These are phyloP conservation scores for Atkinsonella hypoxylon DNA, from an alignment of 2,329 filamentous ascomycete genomes.

Conservation along the genomic window DNA sequence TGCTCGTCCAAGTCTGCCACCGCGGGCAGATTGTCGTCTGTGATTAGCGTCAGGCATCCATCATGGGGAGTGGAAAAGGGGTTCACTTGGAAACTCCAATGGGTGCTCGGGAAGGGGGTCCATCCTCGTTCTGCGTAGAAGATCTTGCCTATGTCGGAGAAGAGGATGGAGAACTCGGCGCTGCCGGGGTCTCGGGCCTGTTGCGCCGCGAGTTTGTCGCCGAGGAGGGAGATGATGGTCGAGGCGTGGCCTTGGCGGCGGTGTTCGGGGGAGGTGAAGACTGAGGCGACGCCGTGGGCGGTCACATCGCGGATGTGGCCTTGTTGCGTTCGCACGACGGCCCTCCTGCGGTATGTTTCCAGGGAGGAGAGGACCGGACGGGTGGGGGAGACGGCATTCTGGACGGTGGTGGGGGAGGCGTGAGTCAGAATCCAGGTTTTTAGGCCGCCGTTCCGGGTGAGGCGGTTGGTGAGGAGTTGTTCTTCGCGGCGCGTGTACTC, in stretches of 20 bases:
- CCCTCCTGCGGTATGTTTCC: conserved; percentile 50
- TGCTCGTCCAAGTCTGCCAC: conserved; percentile 54
- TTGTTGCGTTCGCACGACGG: conserved; percentile 30
- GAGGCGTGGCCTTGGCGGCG: conserved; percentile 65
- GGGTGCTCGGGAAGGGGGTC: conserved; percentile 60
- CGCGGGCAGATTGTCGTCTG: conserved; percentile 45
- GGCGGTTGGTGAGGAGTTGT: conserved; percentile 43
- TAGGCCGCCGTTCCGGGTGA: conserved; percentile 46
- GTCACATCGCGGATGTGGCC: conserved; percentile 37
- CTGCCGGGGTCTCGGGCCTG: conserved; percentile 19
- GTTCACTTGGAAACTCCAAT: conserved; percentile 46
- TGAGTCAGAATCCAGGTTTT: conserved; percentile 51
- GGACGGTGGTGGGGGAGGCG: not conserved
- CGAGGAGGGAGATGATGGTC: conserved; percentile 61
- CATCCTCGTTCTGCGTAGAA: conserved; percentile 75
- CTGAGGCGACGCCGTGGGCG: conserved; percentile 66
- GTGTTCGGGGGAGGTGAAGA: conserved; percentile 59
- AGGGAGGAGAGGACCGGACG: conserved; percentile 50
- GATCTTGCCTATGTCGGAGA: conserved; percentile 72
- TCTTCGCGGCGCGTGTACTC: conserved; percentile 49
- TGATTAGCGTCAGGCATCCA: conserved; percentile 30
- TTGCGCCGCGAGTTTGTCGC: conserved; percentile 22
- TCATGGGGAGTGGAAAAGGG: conserved; percentile 15
- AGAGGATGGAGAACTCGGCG: conserved; percentile 62
- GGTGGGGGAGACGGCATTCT: conserved; percentile 13